Evolutionary conservation across 2,329 filamentous ascomycete genomes (phyloP), one percentile per base, ranked within the genome.

Genomic region (Helotiales sp.): DNA sequence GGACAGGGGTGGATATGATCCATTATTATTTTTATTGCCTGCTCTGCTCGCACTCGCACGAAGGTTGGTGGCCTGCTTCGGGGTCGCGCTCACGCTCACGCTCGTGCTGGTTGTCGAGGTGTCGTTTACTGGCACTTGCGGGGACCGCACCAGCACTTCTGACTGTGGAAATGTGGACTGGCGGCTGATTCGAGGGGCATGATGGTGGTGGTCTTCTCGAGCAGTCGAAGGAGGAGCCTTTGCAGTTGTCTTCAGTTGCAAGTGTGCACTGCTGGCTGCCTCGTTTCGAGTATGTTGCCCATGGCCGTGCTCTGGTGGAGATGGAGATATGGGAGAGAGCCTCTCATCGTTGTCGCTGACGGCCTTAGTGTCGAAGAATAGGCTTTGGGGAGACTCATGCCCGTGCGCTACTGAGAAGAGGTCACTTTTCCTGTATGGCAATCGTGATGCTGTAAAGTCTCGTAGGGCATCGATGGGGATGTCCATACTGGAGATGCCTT

Each of bases 1-100:
- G 43, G 73, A 71, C 30, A 70, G 69, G 17, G 75, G 70, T 8
- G 71, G 72, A 30, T 68, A 65, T 30, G 66, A 26, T 37, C 64
- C 71, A 69, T 72, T 66, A 50, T 66, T 66, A 26, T 60, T 55
- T 22, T 55, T n/a, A n/a, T n/a, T 55, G 26, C 52, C 52, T 2
- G 28, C 52, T 32, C 28, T 65, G 59, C 67, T 63, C 26, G 59
- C 45, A 15, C 67, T 63, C 26, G 59, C 45, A 15, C 63, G 59
- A 37, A 65, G 66, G 17, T 61, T 50, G 26, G 59, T 50, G 26
- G 59, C 43, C 59, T 50, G 37, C 24, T 34, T 54, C 61, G 52
- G n/a, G n/a, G 52, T 32, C 30, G 49, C 49, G 49, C 17, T 57
- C 15, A 20, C 10, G 17, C 1, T 34, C 13, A 20, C 13, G 6